Base-by-base conservation (phyloP, 1,139 yeast genomes). In the Candida neerlandica region DNA sequence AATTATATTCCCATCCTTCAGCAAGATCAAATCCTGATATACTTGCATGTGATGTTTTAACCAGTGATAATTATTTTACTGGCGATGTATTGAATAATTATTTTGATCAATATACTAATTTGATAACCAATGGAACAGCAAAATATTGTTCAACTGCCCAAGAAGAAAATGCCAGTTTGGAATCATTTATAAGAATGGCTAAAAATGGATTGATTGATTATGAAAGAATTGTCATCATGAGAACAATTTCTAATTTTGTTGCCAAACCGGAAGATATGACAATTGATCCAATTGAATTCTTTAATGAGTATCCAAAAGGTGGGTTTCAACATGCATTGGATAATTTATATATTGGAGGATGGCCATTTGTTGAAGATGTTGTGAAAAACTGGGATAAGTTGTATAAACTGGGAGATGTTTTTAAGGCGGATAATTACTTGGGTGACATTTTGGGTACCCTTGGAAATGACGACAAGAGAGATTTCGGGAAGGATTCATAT, bases 151-250 rank as follows among this genome's bases (percentile, higher is more conserved):
- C 84, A 34, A 80, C 86, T 44, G 87, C 86, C 48, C 87, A 83
- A 65, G 89, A 84, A 65, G 89, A 84, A 62, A 81, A 83, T 61
- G 89, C 89, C 32, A 73, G 85, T n/a, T 75, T 84, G 59, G 86
- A 84, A 63, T 82, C 84, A 4, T 66, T 84, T 52, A 61, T 80
- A 39, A 78, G 89, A 68, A 73, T 80, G 60, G 80, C 81, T 55
- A 70, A 69, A 55, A 70, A 69, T 57, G 86, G 85, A 14, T 70
- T 82, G 54, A 81, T 80, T 46, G 85, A 82, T 61, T 84, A 67
- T 63, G 70, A 75, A 52, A 76, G 88, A 66, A 71, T 84, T 51
- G 81, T 84, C 27, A 72, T 83, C 30, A 72, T 83, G 83, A 79
- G 89, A 71, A 73, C 87, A 30, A 81, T 82, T 56, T 81, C 86